Base-by-base conservation (phyloP, 805 yeast genomes). In the Candida incommunis region DNA sequence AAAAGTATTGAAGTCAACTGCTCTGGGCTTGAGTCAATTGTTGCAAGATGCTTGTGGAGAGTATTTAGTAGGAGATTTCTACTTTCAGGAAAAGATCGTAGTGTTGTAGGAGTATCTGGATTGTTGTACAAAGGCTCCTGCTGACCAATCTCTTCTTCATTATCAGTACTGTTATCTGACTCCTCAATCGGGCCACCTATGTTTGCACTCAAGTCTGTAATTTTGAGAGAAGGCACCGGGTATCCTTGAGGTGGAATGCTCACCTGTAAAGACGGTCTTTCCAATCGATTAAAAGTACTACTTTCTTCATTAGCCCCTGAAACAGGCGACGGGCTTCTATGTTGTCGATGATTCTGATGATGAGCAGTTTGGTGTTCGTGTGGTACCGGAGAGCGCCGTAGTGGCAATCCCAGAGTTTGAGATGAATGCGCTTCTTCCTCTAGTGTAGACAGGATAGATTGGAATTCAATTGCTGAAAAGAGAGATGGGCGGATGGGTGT, bases 401-500 rank as follows among this genome's bases (percentile, higher is more conserved):
- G 18, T 5, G 37, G 37, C 11, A 31, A 7, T 23, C 23, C 40
- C 25, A 21, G 41, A 41, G 40, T 15, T 15, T 41, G 43, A 5
- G 45, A 24, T 18, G 11, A 21, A 18, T 25, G 25, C 3, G 18
- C 3, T 5, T 46, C 29, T 24, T 34, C 3, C 18, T 15, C 37
- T 7, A 31, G 37, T 13, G 37, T 11, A 13, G 37, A 31, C 11
- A 31, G 20, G 13, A 31, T 18, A 11, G 37, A 31, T n/a, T 41
- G 57, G 34, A 69, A 54, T 41, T 64, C 65, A 4, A 66, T 46
- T 1, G 73, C 72, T 27, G 66, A 63, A 24, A 62, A 50, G 9
- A 69, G 42, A 1, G 72, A 67, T 13, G 69, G 59, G 25, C 70
- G 51, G 23, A 56, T 55, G 7, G 57, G 52, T 5, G 52, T 48